Evolutionary conservation across 2,329 filamentous ascomycete species (phyloP), one percentile per base, ranked within the genome.

Genomic region (Akanthomyces uredinophilus): DNA sequence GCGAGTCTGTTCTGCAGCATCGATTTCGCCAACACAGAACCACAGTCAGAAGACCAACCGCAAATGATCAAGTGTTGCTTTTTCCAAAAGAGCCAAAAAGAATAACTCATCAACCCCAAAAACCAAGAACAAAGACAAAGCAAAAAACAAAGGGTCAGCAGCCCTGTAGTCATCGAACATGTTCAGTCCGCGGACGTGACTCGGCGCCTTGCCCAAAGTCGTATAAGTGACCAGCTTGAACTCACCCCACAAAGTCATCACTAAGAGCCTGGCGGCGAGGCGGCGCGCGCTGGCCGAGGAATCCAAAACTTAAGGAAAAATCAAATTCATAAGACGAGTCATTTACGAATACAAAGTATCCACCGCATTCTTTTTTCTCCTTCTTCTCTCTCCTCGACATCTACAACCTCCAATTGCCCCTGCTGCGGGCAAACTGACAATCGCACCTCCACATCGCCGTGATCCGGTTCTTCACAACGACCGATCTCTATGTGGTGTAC

Each of bases 291-390:
- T 10, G 1, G 41, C n/a, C 27, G 8, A 39, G 24, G 22, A 51
- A 32, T n/a, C 13, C 16, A 44, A 14, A 4, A 52, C n/a, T 44
- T 29, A 41, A 54, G 54, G 4, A 10, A 49, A 54, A 39, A 56
- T 55, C 14, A 39, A 58, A 58, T 62, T 62, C 54, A 62, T 62
- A 53, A 58, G 29, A 37, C 44, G 16, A 62, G 47, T 47, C 53
- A 59, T 62, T 32, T 62, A 62, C 53, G 61, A 62, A 62, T 62
- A 62, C 61, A 62, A 54, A 39, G 59, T 55, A 55, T 61, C 41
- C 22, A 46, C 51, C 22, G 22, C 37, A 20, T 50, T 29, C 37
- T 49, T 54, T 49, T 27, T 55, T 24, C 27, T 39, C 27, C 32
- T 41, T 39, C 39, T 46, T 32, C 29, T 41, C n/a, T 22, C 47